Evolutionary conservation across 345 rosid genomes (phyloP), one percentile per base, ranked within the genome.

Genomic region (Bruguiera parviflora): DNA sequence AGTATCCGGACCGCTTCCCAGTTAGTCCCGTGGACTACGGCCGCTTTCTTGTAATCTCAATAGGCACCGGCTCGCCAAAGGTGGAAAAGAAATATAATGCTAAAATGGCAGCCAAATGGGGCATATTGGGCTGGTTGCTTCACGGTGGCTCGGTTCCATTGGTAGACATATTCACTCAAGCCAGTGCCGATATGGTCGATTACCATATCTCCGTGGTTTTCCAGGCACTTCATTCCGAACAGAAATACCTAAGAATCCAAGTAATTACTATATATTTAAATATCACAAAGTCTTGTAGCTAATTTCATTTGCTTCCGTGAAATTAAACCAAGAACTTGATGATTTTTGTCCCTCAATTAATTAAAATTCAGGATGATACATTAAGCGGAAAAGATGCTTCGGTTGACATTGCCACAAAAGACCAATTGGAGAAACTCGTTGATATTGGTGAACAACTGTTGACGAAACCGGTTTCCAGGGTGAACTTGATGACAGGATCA

Each of bases 121-220:
- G 75, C 21, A 29, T n/a, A 19, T 22, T 72, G 0, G 51, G 35
- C 25, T 65, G 75, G 75, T 16, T 72, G 28, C 24, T 29, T 35
- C 5, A 31, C 21, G 58, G 64, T 8, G 52, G 64, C 21, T 64
- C 69, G 7, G 28, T 32, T 18, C 70, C 75, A 15, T 11, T 71
- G 16, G 51, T 58, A 15, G 75, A 71, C 43, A 51, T 65, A 1
- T 71, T 58, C n/a, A 28, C 58, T 15, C 69, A 71, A 8, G 75
- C 75, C 13, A 71, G 75, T 49, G 58, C 65, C 0, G 75, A 64
- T 24, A 71, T 71, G 64, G 64, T 63, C 18, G 75, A 71, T 65
- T 11, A 46, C 20, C 65, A 72, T 33, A 58, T 72, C 29, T 65
- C 64, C 10, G 27, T 15, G 1, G 28, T 65, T 2, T 72, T 65